Evolutionary conservation across 805 yeast species (phyloP).

Genomic region (Sugiyamaella smithiae): DNA sequence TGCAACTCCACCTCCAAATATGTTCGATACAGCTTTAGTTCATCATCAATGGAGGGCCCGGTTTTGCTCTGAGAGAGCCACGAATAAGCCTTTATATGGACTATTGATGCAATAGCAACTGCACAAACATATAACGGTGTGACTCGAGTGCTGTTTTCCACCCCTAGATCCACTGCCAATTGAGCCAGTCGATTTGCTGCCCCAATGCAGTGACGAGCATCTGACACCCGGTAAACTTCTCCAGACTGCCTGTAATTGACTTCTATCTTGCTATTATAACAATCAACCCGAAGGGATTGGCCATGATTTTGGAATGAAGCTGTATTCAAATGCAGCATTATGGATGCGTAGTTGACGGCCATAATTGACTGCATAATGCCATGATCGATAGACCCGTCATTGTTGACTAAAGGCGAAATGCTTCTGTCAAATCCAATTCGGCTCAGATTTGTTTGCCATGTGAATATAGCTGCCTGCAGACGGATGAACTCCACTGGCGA

Average conservation of each 20-base stretch:
- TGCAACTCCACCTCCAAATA: background rate
- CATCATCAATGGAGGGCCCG: background rate
- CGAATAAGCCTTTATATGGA: constrained; percentile 12
- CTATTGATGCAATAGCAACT: constrained; percentile 8
- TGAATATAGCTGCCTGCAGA: background rate
- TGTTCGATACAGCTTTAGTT: background rate
- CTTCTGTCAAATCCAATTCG: background rate
- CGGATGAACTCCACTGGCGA: background rate
- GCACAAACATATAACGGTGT: constrained; percentile 13
- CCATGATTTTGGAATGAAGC: constrained; percentile 9
- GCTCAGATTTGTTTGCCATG: background rate
- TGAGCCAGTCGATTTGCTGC: background rate
- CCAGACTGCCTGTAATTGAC: background rate
- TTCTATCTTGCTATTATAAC: background rate
- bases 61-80: constrained; percentile 1
- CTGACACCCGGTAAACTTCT: background rate
- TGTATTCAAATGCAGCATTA: constrained; percentile 13
- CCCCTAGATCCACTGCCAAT: background rate
- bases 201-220: background rate
- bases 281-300: background rate
- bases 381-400: constrained; percentile 14
- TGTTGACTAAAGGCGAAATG: constrained; percentile 13
- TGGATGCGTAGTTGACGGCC: constrained; percentile 11
- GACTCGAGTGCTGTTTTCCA: background rate
- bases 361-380: constrained; percentile 14